Base-by-base conservation (phyloP, 306 rosid species). In the Oxytropis ochrocephala region DNA sequence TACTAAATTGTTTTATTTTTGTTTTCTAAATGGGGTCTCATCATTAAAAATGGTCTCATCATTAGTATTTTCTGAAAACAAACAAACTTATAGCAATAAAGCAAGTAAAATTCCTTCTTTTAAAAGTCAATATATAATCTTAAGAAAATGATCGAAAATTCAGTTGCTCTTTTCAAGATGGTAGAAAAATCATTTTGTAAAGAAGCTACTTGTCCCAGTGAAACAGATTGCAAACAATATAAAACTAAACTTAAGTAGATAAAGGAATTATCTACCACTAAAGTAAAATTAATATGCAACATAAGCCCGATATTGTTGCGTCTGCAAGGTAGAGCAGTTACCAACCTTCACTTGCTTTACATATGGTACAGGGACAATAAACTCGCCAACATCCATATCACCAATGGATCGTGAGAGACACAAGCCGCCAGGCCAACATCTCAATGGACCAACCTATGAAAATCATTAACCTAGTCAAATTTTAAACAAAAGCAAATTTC, bases 351-450 rank as follows among this genome's bases (percentile, higher is more conserved):
- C 96, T 87, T 95, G 99, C 85, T 91, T 95, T 19, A 95, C 97
- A 18, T 91, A 74, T n/a, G 99, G 99, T 71, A 95, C 96, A 64
- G 99, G 99, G 71, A 91, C 97, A 69, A 95, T 82, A 78, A 76
- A 91, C 80, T 89, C 96, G 14, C 99, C 99, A 49, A 91, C 82
- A 72, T 95, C 99, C 96, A 86, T 73, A 83, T 95, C 99, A 36
- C 99, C 99, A 73, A 95, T 84, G 17, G 97, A 91, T 77, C 99
- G 88, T 49, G 99, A 95, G 41, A 95, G 93, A 74, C 99, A 95
- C 91, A 95, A 82, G 66, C 99, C 99, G 69, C 99, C 97, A 4
- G 99, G 99, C 99, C 99, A 95, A 83, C 99, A 95, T 84, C 99
- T 86, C 85, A 95, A 80, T 17, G 99, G 97, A 71, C 99, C 99